phyloP scores from a whole-genome alignment of 2,329 filamentous ascomycete genomes.

The Colletotrichum scovillei region DNA sequence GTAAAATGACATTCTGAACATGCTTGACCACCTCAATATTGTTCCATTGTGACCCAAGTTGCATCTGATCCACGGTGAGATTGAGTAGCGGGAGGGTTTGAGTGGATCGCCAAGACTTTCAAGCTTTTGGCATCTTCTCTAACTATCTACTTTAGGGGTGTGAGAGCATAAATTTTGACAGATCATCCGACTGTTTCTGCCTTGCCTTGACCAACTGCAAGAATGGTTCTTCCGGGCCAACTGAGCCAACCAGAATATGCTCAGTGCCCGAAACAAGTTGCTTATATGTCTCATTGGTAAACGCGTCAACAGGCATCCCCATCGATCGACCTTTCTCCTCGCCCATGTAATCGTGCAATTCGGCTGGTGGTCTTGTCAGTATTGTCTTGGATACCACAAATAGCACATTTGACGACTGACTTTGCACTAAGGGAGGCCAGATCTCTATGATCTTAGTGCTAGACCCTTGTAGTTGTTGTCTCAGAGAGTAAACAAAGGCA shows the following conservation, averaged over 20 bases:
- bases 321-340: constrained; percentile 33
- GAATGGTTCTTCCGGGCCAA: constrained; percentile 7
- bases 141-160: neutral
- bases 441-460: constrained; percentile 49
- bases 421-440: constrained; percentile 45
- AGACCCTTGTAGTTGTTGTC: constrained; percentile 45
- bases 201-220: neutral
- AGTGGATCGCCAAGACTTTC: no score
- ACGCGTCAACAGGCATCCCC: constrained; percentile 42
- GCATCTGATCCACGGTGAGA: no score
- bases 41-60: no score
- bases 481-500: constrained; percentile 53
- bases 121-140: neutral
- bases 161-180: neutral
- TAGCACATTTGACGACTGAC: constrained; percentile 39
- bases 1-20: no score
- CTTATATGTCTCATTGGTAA: constrained; percentile 48
- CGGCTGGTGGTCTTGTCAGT: constrained; percentile 35
- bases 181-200: neutral
- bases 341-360: constrained; percentile 40
- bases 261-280: constrained; percentile 48
- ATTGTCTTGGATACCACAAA: constrained; percentile 35
- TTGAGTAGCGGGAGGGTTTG: no score
- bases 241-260: constrained; percentile 37
- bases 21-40: no score